These are phyloP conservation scores for Suhomyces ambrosiae DNA, from an alignment of 1,139 yeast genomes.

Conservation along the genomic window DNA sequence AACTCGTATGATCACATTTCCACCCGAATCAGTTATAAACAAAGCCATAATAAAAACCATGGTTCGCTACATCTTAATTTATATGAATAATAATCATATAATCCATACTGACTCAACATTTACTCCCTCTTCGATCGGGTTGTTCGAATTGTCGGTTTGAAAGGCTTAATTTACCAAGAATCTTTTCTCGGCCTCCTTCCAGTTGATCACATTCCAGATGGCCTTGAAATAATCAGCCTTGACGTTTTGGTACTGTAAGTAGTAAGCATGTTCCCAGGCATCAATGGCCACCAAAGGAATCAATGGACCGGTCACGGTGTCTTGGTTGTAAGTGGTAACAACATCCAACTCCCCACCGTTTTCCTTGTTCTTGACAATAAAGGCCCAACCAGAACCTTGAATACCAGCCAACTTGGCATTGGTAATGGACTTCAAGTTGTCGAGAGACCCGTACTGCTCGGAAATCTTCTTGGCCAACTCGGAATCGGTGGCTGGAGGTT, in stretches of 20 bases:
- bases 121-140: no score
- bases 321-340: slow-evolving; percentile 88
- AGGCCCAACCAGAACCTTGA: slow-evolving; percentile 99
- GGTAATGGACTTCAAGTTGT: slow-evolving; percentile 65
- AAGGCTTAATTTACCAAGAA: slow-evolving; percentile 27
- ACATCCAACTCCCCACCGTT: slow-evolving; percentile 78
- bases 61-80: no score
- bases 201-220: slow-evolving; percentile 94
- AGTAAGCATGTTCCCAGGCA: slow-evolving; percentile 99
- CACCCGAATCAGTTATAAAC: no score
- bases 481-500: slow-evolving; percentile 62
- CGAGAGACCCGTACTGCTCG: slow-evolving; percentile 75
- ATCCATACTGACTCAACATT: no score
- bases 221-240: slow-evolving; percentile 95
- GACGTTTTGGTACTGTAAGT: slow-evolving; percentile 92
- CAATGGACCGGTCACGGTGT: slow-evolving; percentile 74
- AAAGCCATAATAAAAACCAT: no score
- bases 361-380: slow-evolving; percentile 83
- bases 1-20: no score
- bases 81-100: no score
- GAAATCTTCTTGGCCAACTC: slow-evolving; percentile 64
- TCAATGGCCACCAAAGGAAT: slow-evolving; percentile 90
- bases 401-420: slow-evolving; percentile 85
- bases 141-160: no score
- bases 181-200: slow-evolving; percentile 89